These are phyloP conservation scores for Gymnopilus junonius DNA, from an alignment of 768 basidiomycete species.

Conservation along the genomic window DNA sequence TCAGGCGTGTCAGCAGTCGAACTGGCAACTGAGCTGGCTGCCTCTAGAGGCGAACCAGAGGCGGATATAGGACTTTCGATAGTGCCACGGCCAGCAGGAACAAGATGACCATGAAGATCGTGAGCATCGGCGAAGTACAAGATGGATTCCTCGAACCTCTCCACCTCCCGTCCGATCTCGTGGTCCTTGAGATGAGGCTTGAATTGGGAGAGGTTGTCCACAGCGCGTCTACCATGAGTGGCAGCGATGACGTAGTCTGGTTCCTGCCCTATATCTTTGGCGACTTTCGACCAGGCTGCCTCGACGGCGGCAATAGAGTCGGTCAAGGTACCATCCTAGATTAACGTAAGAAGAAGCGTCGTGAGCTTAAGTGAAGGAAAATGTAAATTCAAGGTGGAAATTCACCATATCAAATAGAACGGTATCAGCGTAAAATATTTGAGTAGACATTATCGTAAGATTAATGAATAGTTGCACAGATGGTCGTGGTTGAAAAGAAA, in stretches of 20 bases:
- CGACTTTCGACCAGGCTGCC: conserved; percentile 77
- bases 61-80: too few relatives aligned
- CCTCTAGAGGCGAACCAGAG: not conserved
- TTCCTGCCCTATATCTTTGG: conserved; percentile 69
- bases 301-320: conserved; percentile 80
- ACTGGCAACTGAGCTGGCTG: conserved; percentile 21
- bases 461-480: too few relatives aligned
- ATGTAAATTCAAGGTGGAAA: not conserved
- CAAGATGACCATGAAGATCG: conserved; percentile 39
- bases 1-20: conserved; percentile 48
- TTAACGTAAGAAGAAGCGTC: not conserved
- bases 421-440: too few relatives aligned
- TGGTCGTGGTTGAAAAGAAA: too few relatives aligned
- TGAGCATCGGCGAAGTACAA: conserved; percentile 70
- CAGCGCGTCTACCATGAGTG: conserved; percentile 79
- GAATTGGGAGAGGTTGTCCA: conserved; percentile 72
- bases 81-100: not conserved
- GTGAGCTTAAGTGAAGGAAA: too few relatives aligned
- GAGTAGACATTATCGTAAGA: too few relatives aligned
- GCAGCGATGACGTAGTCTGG: conserved; percentile 69
- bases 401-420: conserved; percentile 66
- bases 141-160: conserved; percentile 66
- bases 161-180: conserved; percentile 62
- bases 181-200: conserved; percentile 57
- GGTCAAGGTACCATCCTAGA: conserved; percentile 70